Base-by-base conservation (phyloP, 2,329 filamentous ascomycete genomes). In the Septoria petroselini region DNA sequence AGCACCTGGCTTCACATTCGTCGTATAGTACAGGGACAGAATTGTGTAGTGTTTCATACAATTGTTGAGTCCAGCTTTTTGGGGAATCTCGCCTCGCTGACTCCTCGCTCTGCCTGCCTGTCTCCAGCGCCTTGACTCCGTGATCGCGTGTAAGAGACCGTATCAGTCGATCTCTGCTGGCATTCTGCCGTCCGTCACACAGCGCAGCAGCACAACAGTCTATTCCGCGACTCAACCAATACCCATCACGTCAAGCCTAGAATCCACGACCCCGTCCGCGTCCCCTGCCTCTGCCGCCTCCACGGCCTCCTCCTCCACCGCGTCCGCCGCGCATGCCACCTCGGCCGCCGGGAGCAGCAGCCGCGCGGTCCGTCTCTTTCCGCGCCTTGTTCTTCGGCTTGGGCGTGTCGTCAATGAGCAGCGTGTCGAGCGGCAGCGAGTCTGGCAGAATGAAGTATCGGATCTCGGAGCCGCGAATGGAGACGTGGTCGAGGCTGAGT, bases 341-440 rank as follows among this genome's bases (percentile, higher is more conserved):
- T 35, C 76, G 69, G 29, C 70, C 68, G 9, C 53, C 54, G 27
- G 69, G 68, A 21, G 68, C 75, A 15, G 62, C 65, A 37, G 65
- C 65, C 48, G 69, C 66, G 25, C 78, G 74, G 5, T 72, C 79
- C 33, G 55, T 52, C 75, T 97, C 93, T 79, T 98, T 98, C 68
- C 91, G 83, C 19, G 93, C 91, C 83, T 98, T 98, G 76, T 98
- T 98, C 86, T 97, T 97, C 54, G 93, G 91, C 78, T 98, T 98
- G 43, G 91, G 90, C 65, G 89, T 84, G 73, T 98, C 93, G 70
- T 98, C 93, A 62, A 98, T 90, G 55, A 98, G 80, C 45, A 98
- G 80, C 33, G 91, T 96, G 72, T 98, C 93, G 58, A 98, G 81
- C 31, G 91, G 91, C 65, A 98, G 80, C 57, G 88, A 93, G 75